Percentiles rank a stretch among this genome's conserved stretches.
phyloP scores from a whole-genome alignment of 2,329 filamentous ascomycete species.

The Alternaria consortialis region DNA sequence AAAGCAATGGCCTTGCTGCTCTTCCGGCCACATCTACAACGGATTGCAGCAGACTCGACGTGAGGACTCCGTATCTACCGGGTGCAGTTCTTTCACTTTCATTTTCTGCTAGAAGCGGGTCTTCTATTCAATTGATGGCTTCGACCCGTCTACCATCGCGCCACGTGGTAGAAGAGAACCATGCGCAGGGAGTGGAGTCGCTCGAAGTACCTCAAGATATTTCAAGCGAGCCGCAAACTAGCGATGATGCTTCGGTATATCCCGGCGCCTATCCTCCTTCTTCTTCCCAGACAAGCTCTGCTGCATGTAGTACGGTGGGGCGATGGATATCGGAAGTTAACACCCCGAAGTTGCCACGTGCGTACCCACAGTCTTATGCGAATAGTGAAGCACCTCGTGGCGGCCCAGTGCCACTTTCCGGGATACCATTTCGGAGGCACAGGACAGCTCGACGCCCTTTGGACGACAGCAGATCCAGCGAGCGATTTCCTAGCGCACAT shows the following conservation, averaged over 20 bases:
- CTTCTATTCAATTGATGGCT: neutral
- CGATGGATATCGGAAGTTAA: neutral
- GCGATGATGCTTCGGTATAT: neutral
- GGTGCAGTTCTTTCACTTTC: neutral
- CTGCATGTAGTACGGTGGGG: neutral
- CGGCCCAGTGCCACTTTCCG: neutral
- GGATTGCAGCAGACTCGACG: neutral
- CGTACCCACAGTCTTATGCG: neutral
- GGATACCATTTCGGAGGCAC: neutral
- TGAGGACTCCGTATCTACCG: accelerated
- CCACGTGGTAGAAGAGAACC: neutral
- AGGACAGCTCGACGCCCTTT: neutral
- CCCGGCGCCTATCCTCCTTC: neutral
- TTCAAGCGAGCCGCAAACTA: neutral
- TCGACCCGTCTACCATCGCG: neutral
- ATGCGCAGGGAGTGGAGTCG: neutral
- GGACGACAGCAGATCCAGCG: neutral
- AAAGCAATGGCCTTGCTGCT: neutral
- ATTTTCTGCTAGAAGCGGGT: neutral
- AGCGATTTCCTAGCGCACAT: neutral
- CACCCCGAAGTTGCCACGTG: neutral
- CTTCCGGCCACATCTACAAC: neutral
- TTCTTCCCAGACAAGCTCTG: neutral
- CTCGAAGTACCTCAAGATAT: neutral
- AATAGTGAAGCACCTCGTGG: neutral